Conservation (phyloP, 1,284 basidiomycete genomes). For the Tilletiopsis washingtonensis region DNA sequence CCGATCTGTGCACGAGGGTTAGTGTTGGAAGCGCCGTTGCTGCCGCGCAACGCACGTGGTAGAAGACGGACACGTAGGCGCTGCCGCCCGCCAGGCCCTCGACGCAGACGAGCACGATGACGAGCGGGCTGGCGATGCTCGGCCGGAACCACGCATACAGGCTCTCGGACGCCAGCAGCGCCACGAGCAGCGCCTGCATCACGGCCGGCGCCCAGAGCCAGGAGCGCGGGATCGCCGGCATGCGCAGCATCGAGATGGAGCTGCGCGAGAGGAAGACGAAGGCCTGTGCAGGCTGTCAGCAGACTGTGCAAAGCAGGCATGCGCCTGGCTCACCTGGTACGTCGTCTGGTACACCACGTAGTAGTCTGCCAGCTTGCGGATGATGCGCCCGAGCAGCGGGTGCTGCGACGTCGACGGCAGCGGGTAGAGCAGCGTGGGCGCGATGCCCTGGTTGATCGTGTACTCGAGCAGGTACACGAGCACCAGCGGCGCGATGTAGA, state of each 20-base stretch:
- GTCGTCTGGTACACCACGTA: constrained; percentile 62
- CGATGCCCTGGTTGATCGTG: constrained; percentile 48
- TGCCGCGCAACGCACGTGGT: constrained; percentile 30
- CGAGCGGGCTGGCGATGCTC: constrained; percentile 36
- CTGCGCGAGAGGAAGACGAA: constrained; percentile 94
- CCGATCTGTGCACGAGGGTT: no score
- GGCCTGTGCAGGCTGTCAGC: constrained; percentile 77
- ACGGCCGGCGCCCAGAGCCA: constrained; percentile 68
- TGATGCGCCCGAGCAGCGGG: constrained; percentile 64
- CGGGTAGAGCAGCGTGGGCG: constrained; percentile 83
- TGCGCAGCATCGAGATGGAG: constrained; percentile 68
- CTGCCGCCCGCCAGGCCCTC: constrained; percentile 24
- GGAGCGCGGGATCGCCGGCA: constrained; percentile 68
- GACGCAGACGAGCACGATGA: constrained; percentile 38
- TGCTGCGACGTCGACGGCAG: constrained; percentile 60
- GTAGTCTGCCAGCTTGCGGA: constrained; percentile 80
- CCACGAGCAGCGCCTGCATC: constrained; percentile 60
- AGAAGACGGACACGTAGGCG: constrained; percentile 31
- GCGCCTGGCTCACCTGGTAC: constrained; percentile 27
- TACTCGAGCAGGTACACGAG: constrained; percentile 45
- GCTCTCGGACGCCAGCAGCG: constrained; percentile 58
- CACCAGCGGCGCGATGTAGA: constrained; percentile 40
- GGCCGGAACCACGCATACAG: constrained; percentile 38
- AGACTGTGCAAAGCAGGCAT: neutral
- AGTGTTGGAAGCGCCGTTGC: no score